These are phyloP conservation scores for Cytospora paraplurivora DNA, from an alignment of 2,329 filamentous ascomycete species.

Conservation along the genomic window DNA sequence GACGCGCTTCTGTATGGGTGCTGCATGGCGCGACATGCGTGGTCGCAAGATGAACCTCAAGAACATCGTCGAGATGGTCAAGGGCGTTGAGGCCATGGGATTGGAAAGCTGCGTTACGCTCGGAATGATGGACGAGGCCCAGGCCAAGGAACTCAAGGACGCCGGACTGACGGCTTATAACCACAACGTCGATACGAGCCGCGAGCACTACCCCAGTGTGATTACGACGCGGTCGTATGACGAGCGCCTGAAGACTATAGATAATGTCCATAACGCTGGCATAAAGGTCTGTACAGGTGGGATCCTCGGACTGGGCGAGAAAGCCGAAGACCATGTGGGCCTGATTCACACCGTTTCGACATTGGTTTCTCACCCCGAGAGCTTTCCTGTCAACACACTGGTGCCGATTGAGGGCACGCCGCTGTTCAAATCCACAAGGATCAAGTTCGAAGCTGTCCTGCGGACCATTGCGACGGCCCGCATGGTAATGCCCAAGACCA, in stretches of 20 bases:
- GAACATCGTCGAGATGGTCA: conserved; percentile 85
- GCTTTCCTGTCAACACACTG: conserved; percentile 87
- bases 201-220: conserved; percentile 84
- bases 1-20: conserved; percentile 94
- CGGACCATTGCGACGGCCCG: conserved; percentile 83
- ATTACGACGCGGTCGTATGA: conserved; percentile 88
- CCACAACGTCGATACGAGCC: conserved; percentile 88
- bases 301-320: conserved; percentile 83
- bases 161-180: conserved; percentile 91
- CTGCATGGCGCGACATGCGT: conserved; percentile 92
- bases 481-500: conserved; percentile 80
- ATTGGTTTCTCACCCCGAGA: conserved; percentile 80
- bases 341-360: conserved; percentile 81
- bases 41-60: conserved; percentile 81
- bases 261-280: conserved; percentile 79
- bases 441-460: conserved; percentile 77
- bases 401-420: conserved; percentile 91
- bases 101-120: conserved; percentile 95
- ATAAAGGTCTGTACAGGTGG: conserved; percentile 90
- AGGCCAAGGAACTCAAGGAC: conserved; percentile 79
- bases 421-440: conserved; percentile 70
- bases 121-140: conserved; percentile 82
- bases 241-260: conserved; percentile 78
- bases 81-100: conserved; percentile 75
- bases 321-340: conserved; percentile 75